A percentile compares a stretch with the other conserved stretches of the same genome.
These are phyloP conservation scores for Lentinula detonsa DNA, from an alignment of 768 basidiomycete species.

Conservation along the genomic window DNA sequence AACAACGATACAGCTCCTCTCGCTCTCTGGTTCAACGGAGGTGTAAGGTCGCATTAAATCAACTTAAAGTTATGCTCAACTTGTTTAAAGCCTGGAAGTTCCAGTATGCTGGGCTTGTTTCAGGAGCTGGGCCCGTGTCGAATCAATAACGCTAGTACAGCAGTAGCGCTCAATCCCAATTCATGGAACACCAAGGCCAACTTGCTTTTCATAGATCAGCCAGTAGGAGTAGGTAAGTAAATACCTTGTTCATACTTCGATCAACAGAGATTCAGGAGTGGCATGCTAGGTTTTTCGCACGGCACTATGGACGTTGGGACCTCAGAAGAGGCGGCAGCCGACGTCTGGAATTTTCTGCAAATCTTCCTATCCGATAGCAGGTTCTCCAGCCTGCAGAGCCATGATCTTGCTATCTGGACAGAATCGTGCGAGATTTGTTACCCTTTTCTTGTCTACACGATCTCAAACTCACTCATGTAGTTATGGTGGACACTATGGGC, in stretches of 20 bases:
- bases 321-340: constrained; percentile 26
- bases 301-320: constrained; percentile 25
- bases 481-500: constrained; percentile 70
- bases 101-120: constrained; percentile 39
- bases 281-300: constrained; percentile 33
- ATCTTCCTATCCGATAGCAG: constrained; percentile 32
- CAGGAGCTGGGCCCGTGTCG: constrained; percentile 57
- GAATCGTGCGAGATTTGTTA: constrained; percentile 20
- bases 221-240: constrained; percentile 13
- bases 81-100: constrained; percentile 22
- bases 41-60: constrained; percentile 24
- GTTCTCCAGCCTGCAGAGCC: constrained; percentile 26
- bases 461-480: constrained; percentile 21
- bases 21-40: constrained; percentile 63
- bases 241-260: background rate
- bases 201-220: constrained; percentile 35
- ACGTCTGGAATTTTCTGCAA: constrained; percentile 35
- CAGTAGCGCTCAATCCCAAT: constrained; percentile 29
- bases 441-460: background rate
- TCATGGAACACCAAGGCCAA: constrained; percentile 34
- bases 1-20: constrained; percentile 58
- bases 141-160: constrained; percentile 25
- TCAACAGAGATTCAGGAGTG: no score
- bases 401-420: constrained; percentile 35
- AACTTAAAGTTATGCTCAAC: background rate